These are phyloP conservation scores for Pinus taeda DNA, from an alignment of 75 land plant species.

Conservation along the genomic window DNA sequence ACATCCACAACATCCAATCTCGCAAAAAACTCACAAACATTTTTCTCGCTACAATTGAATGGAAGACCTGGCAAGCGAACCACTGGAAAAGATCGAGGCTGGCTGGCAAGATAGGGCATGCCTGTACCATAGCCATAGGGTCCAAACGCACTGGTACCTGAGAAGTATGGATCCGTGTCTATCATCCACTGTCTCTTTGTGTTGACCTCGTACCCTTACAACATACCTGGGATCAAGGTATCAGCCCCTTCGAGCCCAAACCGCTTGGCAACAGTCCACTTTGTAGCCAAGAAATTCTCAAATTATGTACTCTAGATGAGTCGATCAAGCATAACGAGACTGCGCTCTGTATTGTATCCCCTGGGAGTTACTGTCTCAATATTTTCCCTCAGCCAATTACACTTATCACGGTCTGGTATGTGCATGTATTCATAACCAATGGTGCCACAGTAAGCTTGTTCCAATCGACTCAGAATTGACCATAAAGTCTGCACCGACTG, in stretches of 20 bases:
- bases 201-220: too few species aligned
- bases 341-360: constrained; percentile 18
- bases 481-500: constrained; percentile 38
- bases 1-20: constrained; percentile 80
- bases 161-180: too few species aligned
- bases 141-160: too few species aligned
- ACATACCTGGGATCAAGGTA: constrained; percentile 31
- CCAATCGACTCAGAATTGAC: constrained; percentile 19
- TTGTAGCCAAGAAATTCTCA: constrained; percentile 36
- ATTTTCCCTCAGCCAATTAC: constrained; percentile 33
- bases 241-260: constrained; percentile 39
- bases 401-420: too few species aligned
- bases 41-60: constrained; percentile 69
- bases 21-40: constrained; percentile 64
- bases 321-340: constrained; percentile 30
- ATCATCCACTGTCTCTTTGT: too few species aligned
- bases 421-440: too few species aligned
- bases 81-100: constrained; percentile 70
- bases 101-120: too few species aligned
- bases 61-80: constrained; percentile 81
- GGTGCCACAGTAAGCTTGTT: too few species aligned
- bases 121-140: too few species aligned
- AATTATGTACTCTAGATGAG: constrained; percentile 34
- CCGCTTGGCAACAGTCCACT: constrained; percentile 44
- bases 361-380: constrained; percentile 34